phyloP scores from a whole-genome alignment of 2,329 filamentous ascomycete genomes.

The Lasiodiplodia gonubiensis region DNA sequence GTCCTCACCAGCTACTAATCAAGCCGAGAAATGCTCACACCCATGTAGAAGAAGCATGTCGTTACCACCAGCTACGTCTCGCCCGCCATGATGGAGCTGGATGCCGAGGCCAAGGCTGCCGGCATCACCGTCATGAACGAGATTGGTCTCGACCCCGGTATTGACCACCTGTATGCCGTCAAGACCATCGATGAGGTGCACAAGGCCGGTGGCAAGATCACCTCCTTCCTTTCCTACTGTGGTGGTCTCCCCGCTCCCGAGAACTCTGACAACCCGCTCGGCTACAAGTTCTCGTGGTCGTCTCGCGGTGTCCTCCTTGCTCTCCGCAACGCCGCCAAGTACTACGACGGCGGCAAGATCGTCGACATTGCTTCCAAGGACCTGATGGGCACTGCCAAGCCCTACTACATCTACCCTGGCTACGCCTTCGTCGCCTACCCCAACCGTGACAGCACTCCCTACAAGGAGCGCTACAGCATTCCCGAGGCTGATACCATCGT shows the following conservation, averaged over 20 bases:
- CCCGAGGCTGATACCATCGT: slow-evolving; percentile 89
- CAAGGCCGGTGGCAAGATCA: slow-evolving; percentile 82
- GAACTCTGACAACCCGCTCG: slow-evolving; percentile 83
- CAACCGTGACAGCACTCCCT: slow-evolving; percentile 87
- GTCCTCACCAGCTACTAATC: background rate
- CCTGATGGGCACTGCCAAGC: slow-evolving; percentile 86
- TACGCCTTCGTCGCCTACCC: slow-evolving; percentile 91
- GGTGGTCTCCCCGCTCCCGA: slow-evolving; percentile 74
- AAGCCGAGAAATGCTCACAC: background rate
- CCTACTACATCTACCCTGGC: slow-evolving; percentile 87
- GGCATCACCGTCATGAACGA: slow-evolving; percentile 98
- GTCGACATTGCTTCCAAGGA: slow-evolving; percentile 63
- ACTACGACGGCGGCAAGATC: slow-evolving; percentile 78
- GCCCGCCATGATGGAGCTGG: slow-evolving; percentile 88
- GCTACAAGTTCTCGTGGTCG: slow-evolving; percentile 85
- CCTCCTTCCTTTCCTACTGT: slow-evolving; percentile 82
- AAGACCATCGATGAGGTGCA: slow-evolving; percentile 91
- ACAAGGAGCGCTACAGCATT: slow-evolving; percentile 88
- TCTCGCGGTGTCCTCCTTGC: slow-evolving; percentile 86
- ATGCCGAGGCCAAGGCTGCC: slow-evolving; percentile 81
- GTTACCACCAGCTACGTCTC: slow-evolving; percentile 95
- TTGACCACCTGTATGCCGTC: slow-evolving; percentile 80
- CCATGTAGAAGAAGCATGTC: slow-evolving; percentile 80
- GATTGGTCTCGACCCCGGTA: slow-evolving; percentile 77
- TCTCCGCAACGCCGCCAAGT: slow-evolving; percentile 82